Evolutionary conservation across 441 rosid species (phyloP), one percentile per base, ranked within the genome.

Genomic region (Eruca vesicaria): DNA sequence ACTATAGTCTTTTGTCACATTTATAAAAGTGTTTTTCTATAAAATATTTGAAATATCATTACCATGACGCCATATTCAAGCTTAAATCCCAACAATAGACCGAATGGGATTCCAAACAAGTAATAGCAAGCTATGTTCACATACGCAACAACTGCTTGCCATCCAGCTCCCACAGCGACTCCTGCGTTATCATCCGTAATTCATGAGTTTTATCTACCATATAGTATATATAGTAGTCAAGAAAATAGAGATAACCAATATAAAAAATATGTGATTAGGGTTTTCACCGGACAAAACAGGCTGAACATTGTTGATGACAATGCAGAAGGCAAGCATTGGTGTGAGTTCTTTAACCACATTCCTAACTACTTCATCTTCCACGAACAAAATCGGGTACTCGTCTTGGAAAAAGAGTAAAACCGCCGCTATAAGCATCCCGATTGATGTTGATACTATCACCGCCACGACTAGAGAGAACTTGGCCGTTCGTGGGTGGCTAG

Each of bases 221-320:
- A 33, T 0, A n/a, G n/a, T 15, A 6, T 16, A 58, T 7, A 29
- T 10, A 28, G 55, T 16, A 48, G 7, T 58, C 63, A 16, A 60
- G 20, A 60, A 58, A 58, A 58, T 1, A 31, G 2, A 60, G 31
- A 15, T 32, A 29, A 9, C 8, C 23, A 32, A 31, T 16, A 0
- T 50, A 7, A 58, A 58, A n/a, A 45, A 9, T 15, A 29, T n/a
- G 10, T 29, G 20, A 29, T 59, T 33, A 29, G 20, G 11, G 7
- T 12, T 26, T 67, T 4, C 80, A 88, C 97, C 96, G 0, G 98
- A 89, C 23, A 93, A 90, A 8, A 89, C 95, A 6, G 95, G 97
- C 43, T 93, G 98, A 67, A 89, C 59, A 52, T 78, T 82, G 86
- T 93, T 79, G 68, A 88, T 32, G 74, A 84, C 73, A n/a, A 89